Percentiles rank a stretch among this genome's conserved stretches.
Evolutionary conservation across 495 filamentous ascomycete genomes (phyloP).

Genomic region (Penicillium chermesinum): DNA sequence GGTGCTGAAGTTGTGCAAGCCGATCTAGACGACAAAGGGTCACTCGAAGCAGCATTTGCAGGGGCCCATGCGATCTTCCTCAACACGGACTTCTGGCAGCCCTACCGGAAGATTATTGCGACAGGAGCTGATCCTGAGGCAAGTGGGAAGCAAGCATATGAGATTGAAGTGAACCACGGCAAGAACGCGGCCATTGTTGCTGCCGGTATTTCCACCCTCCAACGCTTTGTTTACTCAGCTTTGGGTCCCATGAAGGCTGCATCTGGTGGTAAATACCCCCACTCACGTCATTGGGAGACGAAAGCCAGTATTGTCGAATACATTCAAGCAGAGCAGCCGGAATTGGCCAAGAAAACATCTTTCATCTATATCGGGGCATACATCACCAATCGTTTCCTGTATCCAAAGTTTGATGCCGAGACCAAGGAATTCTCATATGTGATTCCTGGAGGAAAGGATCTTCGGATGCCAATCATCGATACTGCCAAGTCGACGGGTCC

Average conservation of each 20-base stretch:
- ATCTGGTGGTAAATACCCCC: conserved; percentile 33
- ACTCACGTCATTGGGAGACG: conserved; percentile 35
- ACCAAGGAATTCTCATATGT: conserved; percentile 23
- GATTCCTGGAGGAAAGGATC: conserved; percentile 18
- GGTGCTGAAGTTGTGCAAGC: conserved; percentile 47
- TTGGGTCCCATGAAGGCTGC: conserved; percentile 27
- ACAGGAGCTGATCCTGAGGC: conserved; percentile 13
- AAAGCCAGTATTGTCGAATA: conserved; percentile 36
- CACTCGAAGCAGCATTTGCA: conserved; percentile 41
- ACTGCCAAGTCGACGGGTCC: conserved; percentile 31
- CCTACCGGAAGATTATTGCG: conserved; percentile 13
- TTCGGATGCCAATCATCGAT: conserved; percentile 35
- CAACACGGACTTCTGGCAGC: conserved; percentile 49
- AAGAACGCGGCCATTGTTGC: conserved; percentile 48
- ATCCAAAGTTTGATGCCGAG: conserved; percentile 22
- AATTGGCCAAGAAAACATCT: conserved; percentile 25
- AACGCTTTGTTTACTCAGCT: conserved; percentile 43
- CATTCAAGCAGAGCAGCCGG: conserved; percentile 23
- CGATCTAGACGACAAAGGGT: conserved; percentile 38
- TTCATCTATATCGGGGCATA: conserved; percentile 32
- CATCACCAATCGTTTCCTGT: conserved; percentile 27
- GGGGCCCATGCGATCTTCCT: conserved; percentile 48
- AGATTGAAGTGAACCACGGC: conserved; percentile 42
- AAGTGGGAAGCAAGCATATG: conserved; percentile 40
- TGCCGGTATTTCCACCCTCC: conserved; percentile 37